phyloP scores from a whole-genome alignment of 2,329 filamentous ascomycete species.

The Leptographium galeiforme region DNA sequence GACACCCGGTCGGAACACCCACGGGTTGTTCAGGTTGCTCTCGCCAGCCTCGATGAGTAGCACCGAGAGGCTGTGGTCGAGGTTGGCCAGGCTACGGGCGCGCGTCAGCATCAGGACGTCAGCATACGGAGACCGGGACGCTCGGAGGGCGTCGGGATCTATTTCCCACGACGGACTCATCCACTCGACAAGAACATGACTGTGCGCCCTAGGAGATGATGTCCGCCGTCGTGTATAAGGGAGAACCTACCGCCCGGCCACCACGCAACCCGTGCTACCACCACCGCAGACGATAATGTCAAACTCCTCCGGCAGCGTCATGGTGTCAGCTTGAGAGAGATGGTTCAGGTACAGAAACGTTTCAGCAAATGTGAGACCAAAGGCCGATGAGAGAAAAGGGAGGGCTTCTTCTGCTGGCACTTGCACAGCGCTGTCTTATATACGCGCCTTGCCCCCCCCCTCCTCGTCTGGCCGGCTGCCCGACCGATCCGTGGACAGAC shows the following conservation, averaged over 20 bases:
- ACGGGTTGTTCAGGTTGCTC: slow-evolving; percentile 65
- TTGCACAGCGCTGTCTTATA: neutral
- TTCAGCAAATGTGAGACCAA: neutral
- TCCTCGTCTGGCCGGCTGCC: neutral
- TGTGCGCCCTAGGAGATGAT: too few relatives aligned
- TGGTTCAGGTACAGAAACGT: neutral
- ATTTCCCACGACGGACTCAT: neutral
- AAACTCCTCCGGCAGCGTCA: slow-evolving; percentile 54
- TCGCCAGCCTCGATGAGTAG: slow-evolving; percentile 59
- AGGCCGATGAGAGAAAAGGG: neutral
- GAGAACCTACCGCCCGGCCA: slow-evolving; percentile 35
- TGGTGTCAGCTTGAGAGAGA: neutral
- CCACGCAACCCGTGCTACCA: slow-evolving; percentile 51
- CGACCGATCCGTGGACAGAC: neutral
- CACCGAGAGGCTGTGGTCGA: slow-evolving; percentile 61
- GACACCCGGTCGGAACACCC: slow-evolving; percentile 62
- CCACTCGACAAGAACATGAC: too few relatives aligned
- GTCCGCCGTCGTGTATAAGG: neutral
- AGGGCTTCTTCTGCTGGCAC: neutral
- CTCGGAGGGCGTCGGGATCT: neutral
- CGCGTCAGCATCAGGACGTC: slow-evolving; percentile 14
- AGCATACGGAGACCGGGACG: too few relatives aligned
- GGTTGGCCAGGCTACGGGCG: slow-evolving; percentile 48
- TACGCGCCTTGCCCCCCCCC: neutral
- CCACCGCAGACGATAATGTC: slow-evolving; percentile 71